These are phyloP conservation scores for Pyracantha coccinea DNA, from an alignment of 331 rosid genomes.

Conservation along the genomic window DNA sequence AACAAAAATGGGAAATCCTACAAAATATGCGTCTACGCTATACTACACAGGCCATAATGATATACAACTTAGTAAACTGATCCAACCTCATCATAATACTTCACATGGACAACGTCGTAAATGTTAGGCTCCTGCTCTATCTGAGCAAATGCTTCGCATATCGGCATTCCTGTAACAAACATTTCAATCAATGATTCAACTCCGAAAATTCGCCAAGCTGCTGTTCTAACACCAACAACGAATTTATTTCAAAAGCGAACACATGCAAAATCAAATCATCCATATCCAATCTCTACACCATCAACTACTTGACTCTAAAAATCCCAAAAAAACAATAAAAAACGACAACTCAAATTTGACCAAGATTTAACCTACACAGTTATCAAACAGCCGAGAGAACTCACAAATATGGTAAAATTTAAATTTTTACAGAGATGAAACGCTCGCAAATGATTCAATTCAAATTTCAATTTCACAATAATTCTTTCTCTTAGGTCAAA, in stretches of 20 bases:
- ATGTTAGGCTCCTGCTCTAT: slow-evolving; percentile 85
- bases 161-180: slow-evolving; percentile 72
- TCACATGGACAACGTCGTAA: slow-evolving; percentile 93
- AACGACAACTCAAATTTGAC: not conserved
- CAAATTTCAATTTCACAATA: not conserved
- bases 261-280: not conserved
- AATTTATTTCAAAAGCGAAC: not conserved
- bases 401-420: not conserved
- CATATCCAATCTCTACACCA: not conserved
- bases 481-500: not conserved
- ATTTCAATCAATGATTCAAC: not conserved
- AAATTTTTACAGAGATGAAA: not conserved
- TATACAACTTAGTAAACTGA: not conserved
- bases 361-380: not conserved
- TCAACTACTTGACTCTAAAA: not conserved
- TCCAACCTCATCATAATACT: slow-evolving; percentile 89
- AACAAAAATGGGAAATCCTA: not conserved
- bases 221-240: not conserved
- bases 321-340: not conserved
- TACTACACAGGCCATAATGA: not conserved
- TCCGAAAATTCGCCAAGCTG: not conserved
- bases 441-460: not conserved
- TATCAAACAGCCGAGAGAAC: not conserved
- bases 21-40: not conserved
- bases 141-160: slow-evolving; percentile 92